A percentile compares a stretch with the other conserved stretches of the same genome.
These are phyloP conservation scores for Lactarius indigo DNA, from an alignment of 768 basidiomycete genomes.

Conservation along the genomic window DNA sequence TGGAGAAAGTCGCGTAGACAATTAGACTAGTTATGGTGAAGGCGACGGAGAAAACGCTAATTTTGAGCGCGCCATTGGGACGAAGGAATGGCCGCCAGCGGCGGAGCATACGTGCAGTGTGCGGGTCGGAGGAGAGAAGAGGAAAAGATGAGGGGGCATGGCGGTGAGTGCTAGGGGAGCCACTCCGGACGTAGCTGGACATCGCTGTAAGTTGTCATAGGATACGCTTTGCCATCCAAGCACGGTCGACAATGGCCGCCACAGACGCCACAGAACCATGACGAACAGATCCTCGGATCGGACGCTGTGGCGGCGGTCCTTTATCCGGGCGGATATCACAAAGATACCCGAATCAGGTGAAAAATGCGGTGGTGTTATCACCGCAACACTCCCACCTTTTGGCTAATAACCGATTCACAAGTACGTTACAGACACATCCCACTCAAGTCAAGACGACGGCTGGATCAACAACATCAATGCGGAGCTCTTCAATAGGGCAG, in stretches of 20 bases:
- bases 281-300: neutral
- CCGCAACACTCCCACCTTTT: no score
- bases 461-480: no score
- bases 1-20: constrained; percentile 7
- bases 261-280: neutral
- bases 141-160: neutral
- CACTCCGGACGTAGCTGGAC: neutral
- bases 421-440: no score
- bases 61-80: neutral
- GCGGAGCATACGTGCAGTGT: neutral
- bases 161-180: neutral
- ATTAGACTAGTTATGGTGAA: constrained; percentile 8
- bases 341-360: no score
- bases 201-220: neutral
- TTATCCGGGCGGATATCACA: no score
- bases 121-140: neutral
- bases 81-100: constrained; percentile 7
- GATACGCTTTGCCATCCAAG: neutral
- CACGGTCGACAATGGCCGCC: neutral
- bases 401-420: no score
- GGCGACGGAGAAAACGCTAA: constrained; percentile 4
- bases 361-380: no score
- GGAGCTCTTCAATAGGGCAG: no score
- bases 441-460: no score
- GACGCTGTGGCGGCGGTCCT: no score